Base-by-base conservation (phyloP, 495 filamentous ascomycete species). In the Aspergillus diversus region DNA sequence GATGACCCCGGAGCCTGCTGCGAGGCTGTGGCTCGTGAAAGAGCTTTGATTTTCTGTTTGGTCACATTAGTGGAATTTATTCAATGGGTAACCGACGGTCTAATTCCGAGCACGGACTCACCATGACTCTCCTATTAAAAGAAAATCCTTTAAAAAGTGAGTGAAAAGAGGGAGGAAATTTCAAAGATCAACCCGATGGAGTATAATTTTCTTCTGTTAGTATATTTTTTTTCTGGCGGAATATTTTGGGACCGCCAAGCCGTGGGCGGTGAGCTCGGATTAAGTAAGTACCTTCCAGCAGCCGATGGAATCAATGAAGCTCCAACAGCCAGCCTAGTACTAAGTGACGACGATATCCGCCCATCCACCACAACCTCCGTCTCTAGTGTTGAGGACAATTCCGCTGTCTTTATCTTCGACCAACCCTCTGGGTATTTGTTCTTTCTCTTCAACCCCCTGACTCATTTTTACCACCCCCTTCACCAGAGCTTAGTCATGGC, bases 31-130 rank as follows among this genome's bases (percentile, higher is more conserved):
- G 90, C 84, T 69, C 93, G 90, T 63, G 85, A 90, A 70, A 98
- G 89, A 42, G 93, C 90, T 83, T 97, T 97, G 71, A 98, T 91
- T 87, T 97, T 97, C 92, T 89, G 55, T 39, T 35, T 17, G 16
- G 17, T 31, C 32, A 42, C 33, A 12, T 63, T 11, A 57, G 17
- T 34, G 17, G 8, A 5, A 50, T 27, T 9, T 17, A 21, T 21
- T 50, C 5, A 17, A 17, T 17, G 16, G 16, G 16, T 17, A 31
- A 27, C 5, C 17, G 21, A 33, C 31, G 47, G 1, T 4, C 54
- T 63, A n/a, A 3, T 33, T 46, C 32, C 50, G 33, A 37, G 9
- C 39, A 13, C 15, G 11, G 13, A 64, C 70, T 60, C 16, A 72
- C 70, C 70, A 72, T 72, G 60, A 37, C 50, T 65, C 60, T 51